phyloP scores from a whole-genome alignment of 306 rosid genomes.

The Cucurbita argyrosperma region DNA sequence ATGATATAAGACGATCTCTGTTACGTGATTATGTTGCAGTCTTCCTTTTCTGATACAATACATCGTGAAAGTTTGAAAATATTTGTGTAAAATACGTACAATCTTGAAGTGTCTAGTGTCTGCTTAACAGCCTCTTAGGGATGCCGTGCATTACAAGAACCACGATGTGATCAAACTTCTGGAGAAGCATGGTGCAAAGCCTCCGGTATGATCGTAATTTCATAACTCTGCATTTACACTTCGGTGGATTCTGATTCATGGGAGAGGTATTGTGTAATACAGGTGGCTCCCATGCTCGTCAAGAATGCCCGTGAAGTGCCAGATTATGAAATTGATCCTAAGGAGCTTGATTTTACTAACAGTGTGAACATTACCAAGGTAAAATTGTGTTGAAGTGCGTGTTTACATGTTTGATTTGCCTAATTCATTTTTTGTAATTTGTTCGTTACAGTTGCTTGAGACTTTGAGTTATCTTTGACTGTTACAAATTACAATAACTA shows the following conservation, averaged over 20 bases:
- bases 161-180: constrained; percentile 62
- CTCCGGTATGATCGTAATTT: constrained; percentile 29
- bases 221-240: background rate
- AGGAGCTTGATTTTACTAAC: constrained; percentile 75
- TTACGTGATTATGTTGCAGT: background rate
- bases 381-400: background rate
- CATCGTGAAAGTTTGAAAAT: background rate
- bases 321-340: constrained; percentile 77
- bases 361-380: constrained; percentile 70
- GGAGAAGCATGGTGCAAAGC: constrained; percentile 80
- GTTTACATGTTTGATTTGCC: background rate
- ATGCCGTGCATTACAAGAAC: constrained; percentile 73
- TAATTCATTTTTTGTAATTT: background rate
- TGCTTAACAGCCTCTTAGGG: constrained; percentile 63
- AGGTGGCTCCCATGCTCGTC: constrained; percentile 86
- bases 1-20: background rate
- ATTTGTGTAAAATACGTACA: background rate
- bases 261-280: constrained; percentile 10
- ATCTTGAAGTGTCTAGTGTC: constrained; percentile 4
- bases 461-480: background rate
- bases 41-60: background rate
- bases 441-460: background rate
- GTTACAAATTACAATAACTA: background rate
- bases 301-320: constrained; percentile 72
- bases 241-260: constrained; percentile 4